These are phyloP conservation scores for Aureobasidium sp. DNA, from an alignment of 2,329 filamentous ascomycete genomes.

Conservation along the genomic window DNA sequence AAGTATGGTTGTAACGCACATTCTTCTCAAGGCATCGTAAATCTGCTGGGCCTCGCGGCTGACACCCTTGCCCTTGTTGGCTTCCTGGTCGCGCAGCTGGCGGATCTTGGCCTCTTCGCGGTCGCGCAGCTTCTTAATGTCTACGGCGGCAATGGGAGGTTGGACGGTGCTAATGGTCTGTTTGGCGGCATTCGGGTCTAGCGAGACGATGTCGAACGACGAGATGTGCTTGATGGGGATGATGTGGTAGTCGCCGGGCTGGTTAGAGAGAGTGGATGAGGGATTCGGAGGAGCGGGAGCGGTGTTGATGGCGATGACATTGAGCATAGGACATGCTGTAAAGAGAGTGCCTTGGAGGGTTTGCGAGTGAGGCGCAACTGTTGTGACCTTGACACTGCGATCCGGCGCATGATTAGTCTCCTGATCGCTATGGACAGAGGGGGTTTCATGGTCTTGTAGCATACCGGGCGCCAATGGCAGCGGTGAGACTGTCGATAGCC, in stretches of 20 bases:
- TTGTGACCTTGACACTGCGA: constrained; percentile 51
- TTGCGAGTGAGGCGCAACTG: constrained; percentile 42
- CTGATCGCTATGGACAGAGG: background rate
- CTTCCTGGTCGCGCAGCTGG: constrained; percentile 51
- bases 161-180: constrained; percentile 17
- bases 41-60: constrained; percentile 55
- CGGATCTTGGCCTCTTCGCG: constrained; percentile 51
- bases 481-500: constrained; percentile 48
- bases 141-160: constrained; percentile 44
- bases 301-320: constrained; percentile 55
- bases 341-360: constrained; percentile 56
- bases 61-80: constrained; percentile 54
- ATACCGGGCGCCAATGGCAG: constrained; percentile 57
- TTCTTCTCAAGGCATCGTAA: constrained; percentile 54
- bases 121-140: constrained; percentile 46
- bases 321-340: constrained; percentile 54
- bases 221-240: constrained; percentile 54
- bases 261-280: constrained; percentile 33
- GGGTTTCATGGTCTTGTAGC: constrained; percentile 6
- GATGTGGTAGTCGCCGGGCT: constrained; percentile 52
- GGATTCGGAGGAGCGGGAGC: constrained; percentile 38
- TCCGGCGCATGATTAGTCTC: background rate
- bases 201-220: constrained; percentile 47
- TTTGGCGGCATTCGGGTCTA: constrained; percentile 34
- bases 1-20: constrained; percentile 32